Percentiles rank a stretch among this genome's conserved stretches.
Evolutionary conservation across 2,329 filamentous ascomycete species (phyloP).

Genomic region (Erysiphe neolycopersici): DNA sequence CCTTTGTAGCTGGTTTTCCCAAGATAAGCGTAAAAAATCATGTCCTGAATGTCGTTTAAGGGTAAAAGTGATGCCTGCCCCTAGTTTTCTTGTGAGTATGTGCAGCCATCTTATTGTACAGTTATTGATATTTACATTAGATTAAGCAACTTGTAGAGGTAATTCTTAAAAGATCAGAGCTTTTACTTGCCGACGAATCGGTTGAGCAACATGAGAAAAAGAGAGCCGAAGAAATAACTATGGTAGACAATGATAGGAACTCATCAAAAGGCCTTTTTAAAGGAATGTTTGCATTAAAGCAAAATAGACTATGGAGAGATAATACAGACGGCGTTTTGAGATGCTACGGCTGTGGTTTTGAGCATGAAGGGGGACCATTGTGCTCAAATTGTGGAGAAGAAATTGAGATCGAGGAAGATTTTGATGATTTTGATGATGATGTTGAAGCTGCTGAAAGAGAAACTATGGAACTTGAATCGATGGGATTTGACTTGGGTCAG

Average conservation of each 20-base stretch:
- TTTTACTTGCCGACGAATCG: conserved; percentile 35
- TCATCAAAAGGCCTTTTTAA: conserved; percentile 31
- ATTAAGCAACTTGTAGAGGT: conserved; percentile 37
- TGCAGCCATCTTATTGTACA: not conserved
- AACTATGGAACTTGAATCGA: conserved; percentile 2
- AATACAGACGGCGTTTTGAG: conserved; percentile 31
- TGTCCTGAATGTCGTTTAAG: conserved; percentile 40
- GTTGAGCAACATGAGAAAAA: conserved; percentile 29
- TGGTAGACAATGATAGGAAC: conserved; percentile 31
- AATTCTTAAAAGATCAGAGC: conserved; percentile 30
- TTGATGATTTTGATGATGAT: too few species aligned
- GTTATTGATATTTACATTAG: conserved; percentile 13
- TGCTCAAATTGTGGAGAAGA: conserved; percentile 29
- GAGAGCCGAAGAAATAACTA: conserved; percentile 30
- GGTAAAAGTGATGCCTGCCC: conserved; percentile 31
- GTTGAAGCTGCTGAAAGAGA: conserved; percentile 16
- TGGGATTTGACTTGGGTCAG: conserved; percentile 3
- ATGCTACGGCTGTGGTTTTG: conserved; percentile 34
- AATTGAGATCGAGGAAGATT: conserved; percentile 17
- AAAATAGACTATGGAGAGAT: conserved; percentile 18
- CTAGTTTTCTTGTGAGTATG: conserved; percentile 30
- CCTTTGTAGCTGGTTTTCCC: conserved; percentile 15
- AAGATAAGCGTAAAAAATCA: conserved; percentile 27
- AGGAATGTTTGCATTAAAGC: conserved; percentile 17
- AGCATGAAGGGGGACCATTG: conserved; percentile 28